Base-by-base conservation (phyloP, 805 yeast species). In the Cyberlindnera suaveolens region DNA sequence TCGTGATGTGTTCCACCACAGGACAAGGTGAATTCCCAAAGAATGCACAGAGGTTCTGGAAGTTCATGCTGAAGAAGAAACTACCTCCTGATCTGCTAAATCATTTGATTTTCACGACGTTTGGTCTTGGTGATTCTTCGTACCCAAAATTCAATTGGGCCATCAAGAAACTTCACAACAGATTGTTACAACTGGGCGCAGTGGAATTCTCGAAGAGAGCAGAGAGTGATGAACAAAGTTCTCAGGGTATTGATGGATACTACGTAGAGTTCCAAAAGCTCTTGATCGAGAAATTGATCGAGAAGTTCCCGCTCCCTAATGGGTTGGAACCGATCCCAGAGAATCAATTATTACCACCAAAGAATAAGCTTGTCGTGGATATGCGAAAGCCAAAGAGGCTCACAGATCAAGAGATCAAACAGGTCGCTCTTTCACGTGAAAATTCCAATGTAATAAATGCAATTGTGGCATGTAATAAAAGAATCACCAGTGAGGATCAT, bases 11-110 rank as follows among this genome's bases (percentile, higher is more conserved):
- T 58, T 81, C 96, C 1, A 91, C 99, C 0, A 84, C 96, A 1
- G 98, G 99, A 7, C 97, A 91, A 62, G 99, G 99, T 23, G 96
- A 85, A 48, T 63, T 91, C 30, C 98, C 99, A 0, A 63, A 84
- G 34, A 87, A 87, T 57, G 82, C 84, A 1, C 70, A 70, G 49
- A 77, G 75, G 47, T 77, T 91, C 49, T 85, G 96, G 95, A 71
- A 73, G 50, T 78, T 83, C 48, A 62, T 93, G 52, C 73, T 87
- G 44, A 77, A 75, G 57, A 78, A 74, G 58, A 80, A 78, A 50
- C 72, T 91, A 7, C 73, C 93, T 67, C 26, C 51, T 0, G 77
- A 78, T 52, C 64, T 87, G 27, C 64, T 91, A 33, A 71, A 72
- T 48, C 85, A 82, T 56, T 52, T 86, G 10, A 62, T 67, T 15